A percentile compares a stretch with the other conserved stretches of the same genome.
phyloP scores from a whole-genome alignment of 2,329 filamentous ascomycete species.

The Penicillium thymicola region DNA sequence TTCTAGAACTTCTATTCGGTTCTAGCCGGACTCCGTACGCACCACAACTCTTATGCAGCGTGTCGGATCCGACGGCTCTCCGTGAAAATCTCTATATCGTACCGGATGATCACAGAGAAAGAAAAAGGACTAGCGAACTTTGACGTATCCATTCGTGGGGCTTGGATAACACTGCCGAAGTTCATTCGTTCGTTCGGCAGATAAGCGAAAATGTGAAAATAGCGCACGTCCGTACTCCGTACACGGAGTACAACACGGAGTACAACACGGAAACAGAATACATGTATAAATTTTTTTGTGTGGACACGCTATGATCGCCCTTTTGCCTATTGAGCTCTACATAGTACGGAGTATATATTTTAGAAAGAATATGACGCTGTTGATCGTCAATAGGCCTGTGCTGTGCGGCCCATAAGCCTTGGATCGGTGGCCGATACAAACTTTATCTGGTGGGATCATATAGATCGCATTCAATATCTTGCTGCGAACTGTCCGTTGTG shows the following conservation, averaged over 20 bases:
- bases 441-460: constrained; percentile 10
- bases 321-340: neutral
- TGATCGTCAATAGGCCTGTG: constrained; percentile 2
- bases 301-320: neutral
- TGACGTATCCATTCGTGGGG: neutral
- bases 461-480: neutral
- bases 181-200: neutral
- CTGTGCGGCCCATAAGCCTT: constrained; percentile 8
- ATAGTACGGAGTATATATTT: neutral
- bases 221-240: neutral
- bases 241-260: neutral
- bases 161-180: neutral
- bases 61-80: neutral
- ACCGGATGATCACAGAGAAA: neutral
- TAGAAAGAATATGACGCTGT: neutral
- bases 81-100: neutral
- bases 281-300: neutral
- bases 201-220: neutral
- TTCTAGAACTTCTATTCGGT: neutral
- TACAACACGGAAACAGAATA: neutral
- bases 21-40: neutral
- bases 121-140: neutral
- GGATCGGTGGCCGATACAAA: constrained; percentile 11
- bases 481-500: neutral
- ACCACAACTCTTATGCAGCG: neutral